phyloP scores from a whole-genome alignment of 208 protist species.

The Leishmania gerbilli region DNA sequence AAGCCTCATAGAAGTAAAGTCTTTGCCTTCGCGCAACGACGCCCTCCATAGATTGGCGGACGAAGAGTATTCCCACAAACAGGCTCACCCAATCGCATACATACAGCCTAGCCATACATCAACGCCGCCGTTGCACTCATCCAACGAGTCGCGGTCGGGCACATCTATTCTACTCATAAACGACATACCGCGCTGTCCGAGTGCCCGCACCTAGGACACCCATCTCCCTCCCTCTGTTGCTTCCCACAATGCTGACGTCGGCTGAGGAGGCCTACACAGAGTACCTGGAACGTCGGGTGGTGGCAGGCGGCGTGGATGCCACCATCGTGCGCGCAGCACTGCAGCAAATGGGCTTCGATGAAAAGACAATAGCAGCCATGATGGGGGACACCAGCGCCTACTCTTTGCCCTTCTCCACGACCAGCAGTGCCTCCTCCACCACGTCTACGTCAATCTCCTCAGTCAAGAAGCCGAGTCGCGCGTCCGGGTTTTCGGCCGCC shows the following conservation, averaged over 20 bases:
- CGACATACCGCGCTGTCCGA: not conserved
- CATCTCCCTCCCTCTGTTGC: not conserved
- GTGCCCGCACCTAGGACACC: not conserved
- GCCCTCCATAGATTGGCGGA: not conserved
- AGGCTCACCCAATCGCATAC: not conserved
- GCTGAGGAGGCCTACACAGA: constrained; percentile 55
- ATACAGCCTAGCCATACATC: not conserved
- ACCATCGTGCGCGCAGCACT: constrained; percentile 58
- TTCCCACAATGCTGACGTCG: constrained; percentile 38
- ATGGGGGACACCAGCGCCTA: constrained; percentile 39
- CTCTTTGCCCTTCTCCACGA: constrained; percentile 9
- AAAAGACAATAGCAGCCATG: constrained; percentile 38
- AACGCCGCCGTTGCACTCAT: not conserved
- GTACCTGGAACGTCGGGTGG: constrained; percentile 43
- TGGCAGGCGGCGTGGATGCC: constrained; percentile 38
- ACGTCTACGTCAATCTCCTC: not conserved
- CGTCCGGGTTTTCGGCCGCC: not conserved
- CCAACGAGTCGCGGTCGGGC: not conserved
- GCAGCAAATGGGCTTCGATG: constrained; percentile 46
- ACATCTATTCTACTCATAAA: not conserved
- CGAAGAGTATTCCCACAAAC: not conserved
- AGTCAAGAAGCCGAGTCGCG: not conserved
- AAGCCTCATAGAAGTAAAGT: not conserved
- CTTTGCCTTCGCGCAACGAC: not conserved
- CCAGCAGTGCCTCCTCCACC: constrained; percentile 10